A percentile compares a stretch with the other conserved stretches of the same genome.
Conservation (phyloP, 495 filamentous ascomycete genomes). For the Lentithecium fluviatile region DNA sequence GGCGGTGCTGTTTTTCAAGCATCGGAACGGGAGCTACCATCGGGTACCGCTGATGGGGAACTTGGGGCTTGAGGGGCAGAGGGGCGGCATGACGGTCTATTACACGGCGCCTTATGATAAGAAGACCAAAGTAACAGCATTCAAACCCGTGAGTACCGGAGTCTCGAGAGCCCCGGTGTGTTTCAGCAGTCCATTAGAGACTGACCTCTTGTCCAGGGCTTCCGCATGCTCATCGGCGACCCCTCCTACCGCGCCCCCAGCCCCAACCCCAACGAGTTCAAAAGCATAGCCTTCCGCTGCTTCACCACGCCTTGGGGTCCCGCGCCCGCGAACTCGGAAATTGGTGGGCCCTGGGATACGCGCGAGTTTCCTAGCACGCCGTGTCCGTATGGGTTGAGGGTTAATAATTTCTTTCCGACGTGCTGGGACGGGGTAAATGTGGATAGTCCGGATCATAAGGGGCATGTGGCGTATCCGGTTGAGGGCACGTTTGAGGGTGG, state of each 20-base stretch:
- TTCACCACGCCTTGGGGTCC: no score
- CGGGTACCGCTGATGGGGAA: slow-evolving; percentile 32
- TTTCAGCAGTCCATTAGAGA: slow-evolving; percentile 34
- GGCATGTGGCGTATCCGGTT: slow-evolving; percentile 29
- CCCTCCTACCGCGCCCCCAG: slow-evolving; percentile 16
- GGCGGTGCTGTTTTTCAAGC: slow-evolving; percentile 34
- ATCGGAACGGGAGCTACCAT: slow-evolving; percentile 35
- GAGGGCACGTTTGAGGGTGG: slow-evolving; percentile 32
- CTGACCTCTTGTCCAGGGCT: slow-evolving; percentile 30
- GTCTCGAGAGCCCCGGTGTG: no score
- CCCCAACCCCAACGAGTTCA: slow-evolving; percentile 8
- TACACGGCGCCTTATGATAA: neutral
- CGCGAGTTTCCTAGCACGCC: slow-evolving; percentile 32
- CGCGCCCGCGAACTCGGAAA: no score
- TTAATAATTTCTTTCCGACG: slow-evolving; percentile 34
- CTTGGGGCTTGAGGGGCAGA: slow-evolving; percentile 24
- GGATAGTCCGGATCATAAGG: slow-evolving; percentile 32
- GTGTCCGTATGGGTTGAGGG: slow-evolving; percentile 37
- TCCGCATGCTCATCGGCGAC: slow-evolving; percentile 37
- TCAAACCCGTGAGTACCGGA: neutral
- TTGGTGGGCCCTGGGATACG: slow-evolving; percentile 20
- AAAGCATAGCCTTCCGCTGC: no score
- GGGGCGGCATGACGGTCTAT: slow-evolving; percentile 31
- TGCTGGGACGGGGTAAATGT: slow-evolving; percentile 39
- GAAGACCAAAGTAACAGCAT: neutral